These are phyloP conservation scores for Xylaria bambusicola DNA, from an alignment of 495 filamentous ascomycete species.

Conservation along the genomic window DNA sequence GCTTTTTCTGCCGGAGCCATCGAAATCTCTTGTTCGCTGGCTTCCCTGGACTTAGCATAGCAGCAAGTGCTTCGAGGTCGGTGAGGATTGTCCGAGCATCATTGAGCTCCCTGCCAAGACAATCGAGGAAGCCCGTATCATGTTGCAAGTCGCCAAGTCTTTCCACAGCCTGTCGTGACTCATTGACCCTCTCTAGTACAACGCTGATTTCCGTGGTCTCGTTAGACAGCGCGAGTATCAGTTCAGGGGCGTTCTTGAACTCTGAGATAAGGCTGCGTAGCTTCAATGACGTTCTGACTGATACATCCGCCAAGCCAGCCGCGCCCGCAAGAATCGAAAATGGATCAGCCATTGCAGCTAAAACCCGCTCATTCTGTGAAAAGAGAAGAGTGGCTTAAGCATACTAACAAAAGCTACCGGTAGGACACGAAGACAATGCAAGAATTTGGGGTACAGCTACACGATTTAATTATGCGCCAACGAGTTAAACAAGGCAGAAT, in stretches of 20 bases:
- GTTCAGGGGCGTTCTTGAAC: neutral
- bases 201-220: neutral
- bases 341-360: neutral
- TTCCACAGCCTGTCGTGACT: neutral
- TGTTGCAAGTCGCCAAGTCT: neutral
- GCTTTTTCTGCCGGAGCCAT: constrained; percentile 4
- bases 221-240: neutral
- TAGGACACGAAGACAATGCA: neutral
- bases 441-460: neutral
- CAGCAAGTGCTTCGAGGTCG: neutral
- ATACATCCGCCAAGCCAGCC: neutral
- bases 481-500: neutral
- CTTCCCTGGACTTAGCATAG: neutral
- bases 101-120: neutral
- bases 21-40: neutral
- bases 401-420: neutral
- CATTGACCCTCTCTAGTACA: neutral
- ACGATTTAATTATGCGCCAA: neutral
- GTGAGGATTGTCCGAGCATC: neutral
- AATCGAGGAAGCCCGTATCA: neutral
- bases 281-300: neutral
- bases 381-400: neutral
- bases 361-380: neutral
- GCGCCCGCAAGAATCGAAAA: neutral
- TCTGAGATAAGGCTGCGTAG: neutral